Evolutionary conservation across 169 alveolate genomes (phyloP), one percentile per base, ranked within the genome.

Genomic region (Plasmodium reichenowi): DNA sequence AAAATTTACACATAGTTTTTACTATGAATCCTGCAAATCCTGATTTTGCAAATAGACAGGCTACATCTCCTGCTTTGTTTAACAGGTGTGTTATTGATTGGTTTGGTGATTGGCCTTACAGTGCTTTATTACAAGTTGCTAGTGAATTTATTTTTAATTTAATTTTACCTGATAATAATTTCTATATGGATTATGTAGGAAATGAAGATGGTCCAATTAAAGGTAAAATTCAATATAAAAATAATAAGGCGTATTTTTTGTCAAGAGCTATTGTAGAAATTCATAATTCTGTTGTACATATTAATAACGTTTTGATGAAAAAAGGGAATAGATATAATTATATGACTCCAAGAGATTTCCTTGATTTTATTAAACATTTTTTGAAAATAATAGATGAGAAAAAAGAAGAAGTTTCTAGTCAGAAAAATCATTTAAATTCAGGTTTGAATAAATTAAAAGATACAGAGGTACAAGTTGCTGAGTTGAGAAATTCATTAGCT

Each of bases 21-120:
- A 98, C 99, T n/a, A 98, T 98, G 99, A 98, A 98, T 93, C 99
- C 99, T 0, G 98, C 98, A 15, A 98, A 98, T 71, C 99, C 99
- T 0, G 99, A 98, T 89, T 98, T 98, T 95, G 93, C 97, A 72
- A 98, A 98, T 80, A 96, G 99, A 64, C 98, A 98, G 38, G 99
- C 99, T 20, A 94, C 98, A 24, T 97, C 99, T 0, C 99, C 99
- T 8, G 99, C 99, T 13, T 90, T 98, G 72, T 98, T 98, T 93
- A 98, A 98, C 89, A 96, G 99, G 72, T 98, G 99, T 88, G 99
- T 98, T 62, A 98, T 98, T 74, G 99, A 98, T 93, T 98, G 99
- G 99, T 98, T 98, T 88, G 99, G 99, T 2, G 99, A 98, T 91
- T 98, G 99, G 99, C 93, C 98, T 12, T 96, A 95, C 58, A 98